Evolutionary conservation across 2,329 filamentous ascomycete species (phyloP), one percentile per base, ranked within the genome.

Genomic region (Aspergillus sp.): DNA sequence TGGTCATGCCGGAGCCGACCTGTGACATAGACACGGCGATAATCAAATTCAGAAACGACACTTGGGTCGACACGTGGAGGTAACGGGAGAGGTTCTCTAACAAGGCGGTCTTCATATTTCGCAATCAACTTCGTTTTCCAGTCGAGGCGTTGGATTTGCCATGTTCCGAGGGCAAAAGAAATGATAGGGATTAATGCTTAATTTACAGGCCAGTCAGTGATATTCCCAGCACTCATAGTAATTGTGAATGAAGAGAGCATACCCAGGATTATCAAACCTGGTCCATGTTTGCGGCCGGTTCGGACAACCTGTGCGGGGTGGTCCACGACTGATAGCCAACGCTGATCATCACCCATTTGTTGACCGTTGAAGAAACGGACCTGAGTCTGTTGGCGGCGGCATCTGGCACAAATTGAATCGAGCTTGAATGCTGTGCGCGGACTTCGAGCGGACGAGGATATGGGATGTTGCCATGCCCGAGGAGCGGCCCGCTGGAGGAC

Each of bases 51-150:
- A 64, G 86, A 80, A 65, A 97, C 83, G 9, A 89, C 91, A n/a
- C 81, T 78, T 0, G 91, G 89, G 72, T 98, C 92, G 62, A 99
- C 82, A 55, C 85, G 84, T 2, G 91, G 88, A 4, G 95, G 95
- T 0, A 99, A 80, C 0, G 93, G 93, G 0, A 99, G 80, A 0
- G 95, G 95, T 17, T 89, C 84, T 56, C 90, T 90, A 41, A 96
- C 84, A 37, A 99, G 84, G 5, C 93, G 90, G 79, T 99, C 93
- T 77, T 98, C 95, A 75, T 90, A 91, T 66, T 89, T 91, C 59
- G 93, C 91, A 60, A 99, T 87, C 12, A 99, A 82, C 46, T 96
- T 90, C 4, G 91, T 92, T 75, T 99, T 99, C 93, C 93, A 96
- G 58, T 88, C 86, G 1, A 99, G 84, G 11, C 95, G 89, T 73